phyloP scores from a whole-genome alignment of 345 rosid genomes.

The Hibiscus mutabilis region DNA sequence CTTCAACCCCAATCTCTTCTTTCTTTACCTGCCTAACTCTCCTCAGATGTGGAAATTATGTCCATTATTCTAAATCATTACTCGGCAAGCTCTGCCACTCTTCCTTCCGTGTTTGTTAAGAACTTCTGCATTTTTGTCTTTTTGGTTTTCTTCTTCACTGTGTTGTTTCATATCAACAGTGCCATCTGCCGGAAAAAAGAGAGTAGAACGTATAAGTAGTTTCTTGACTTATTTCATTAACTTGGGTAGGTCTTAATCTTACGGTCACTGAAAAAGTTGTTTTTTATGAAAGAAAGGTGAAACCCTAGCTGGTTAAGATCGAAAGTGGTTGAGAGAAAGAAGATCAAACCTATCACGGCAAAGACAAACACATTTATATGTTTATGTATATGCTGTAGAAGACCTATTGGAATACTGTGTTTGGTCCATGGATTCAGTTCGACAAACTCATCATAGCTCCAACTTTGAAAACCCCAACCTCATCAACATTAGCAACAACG shows the following conservation, averaged over 20 bases:
- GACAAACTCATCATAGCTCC: slow-evolving; percentile 3
- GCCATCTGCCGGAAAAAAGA: too few relatives aligned
- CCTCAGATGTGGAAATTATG: too few relatives aligned
- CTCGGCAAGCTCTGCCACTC: too few relatives aligned
- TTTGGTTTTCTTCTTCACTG: too few relatives aligned
- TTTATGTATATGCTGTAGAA: neutral
- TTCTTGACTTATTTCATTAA: slow-evolving; percentile 1
- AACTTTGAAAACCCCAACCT: neutral
- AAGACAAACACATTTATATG: neutral
- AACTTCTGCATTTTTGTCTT: too few relatives aligned
- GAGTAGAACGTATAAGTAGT: too few relatives aligned
- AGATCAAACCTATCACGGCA: neutral
- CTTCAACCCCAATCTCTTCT: too few relatives aligned
- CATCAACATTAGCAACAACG: neutral
- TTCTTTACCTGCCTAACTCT: too few relatives aligned
- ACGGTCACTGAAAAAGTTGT: neutral
- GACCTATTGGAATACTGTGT: neutral
- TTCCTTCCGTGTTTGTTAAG: too few relatives aligned
- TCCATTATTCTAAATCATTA: too few relatives aligned
- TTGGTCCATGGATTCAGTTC: slow-evolving; percentile 18
- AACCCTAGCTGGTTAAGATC: slow-evolving; percentile 15
- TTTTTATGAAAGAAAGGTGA: neutral
- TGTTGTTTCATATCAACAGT: too few relatives aligned
- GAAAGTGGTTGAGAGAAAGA: too few relatives aligned
- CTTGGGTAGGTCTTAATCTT: neutral